A percentile compares a stretch with the other conserved stretches of the same genome.
These are phyloP conservation scores for Naganishia onofrii DNA, from an alignment of 768 basidiomycete genomes.

Conservation along the genomic window DNA sequence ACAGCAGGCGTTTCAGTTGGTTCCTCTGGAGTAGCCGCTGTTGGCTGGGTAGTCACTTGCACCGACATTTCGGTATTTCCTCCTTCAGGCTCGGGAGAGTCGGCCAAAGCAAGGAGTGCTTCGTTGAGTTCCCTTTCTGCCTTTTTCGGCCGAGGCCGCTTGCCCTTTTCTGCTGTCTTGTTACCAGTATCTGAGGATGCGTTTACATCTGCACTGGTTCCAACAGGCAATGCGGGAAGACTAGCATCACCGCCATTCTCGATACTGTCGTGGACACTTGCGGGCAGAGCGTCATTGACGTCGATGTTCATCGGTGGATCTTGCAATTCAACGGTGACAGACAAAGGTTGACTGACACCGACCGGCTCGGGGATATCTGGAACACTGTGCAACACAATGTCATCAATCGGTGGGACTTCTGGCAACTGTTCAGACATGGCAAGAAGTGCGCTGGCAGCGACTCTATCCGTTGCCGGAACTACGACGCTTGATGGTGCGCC, in stretches of 20 bases:
- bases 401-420: background rate
- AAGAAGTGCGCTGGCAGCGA: background rate
- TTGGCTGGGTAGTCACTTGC: background rate
- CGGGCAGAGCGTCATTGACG: background rate
- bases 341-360: background rate
- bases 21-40: background rate
- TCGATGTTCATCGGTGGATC: background rate
- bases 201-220: too few relatives aligned
- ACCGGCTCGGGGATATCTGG: background rate
- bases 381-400: background rate
- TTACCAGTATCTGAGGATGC: background rate
- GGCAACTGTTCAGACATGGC: background rate
- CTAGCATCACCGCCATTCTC: background rate
- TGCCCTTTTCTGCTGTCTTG: background rate
- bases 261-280: background rate
- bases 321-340: background rate
- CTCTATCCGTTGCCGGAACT: background rate
- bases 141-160: conserved; percentile 18
- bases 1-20: background rate
- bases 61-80: background rate
- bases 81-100: background rate
- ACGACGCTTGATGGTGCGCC: too few relatives aligned
- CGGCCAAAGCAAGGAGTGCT: background rate
- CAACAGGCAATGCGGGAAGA: background rate
- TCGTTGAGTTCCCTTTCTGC: conserved; percentile 19